Conservation (phyloP, 1,284 basidiomycete genomes). For the Hypsizygus ulmarius region DNA sequence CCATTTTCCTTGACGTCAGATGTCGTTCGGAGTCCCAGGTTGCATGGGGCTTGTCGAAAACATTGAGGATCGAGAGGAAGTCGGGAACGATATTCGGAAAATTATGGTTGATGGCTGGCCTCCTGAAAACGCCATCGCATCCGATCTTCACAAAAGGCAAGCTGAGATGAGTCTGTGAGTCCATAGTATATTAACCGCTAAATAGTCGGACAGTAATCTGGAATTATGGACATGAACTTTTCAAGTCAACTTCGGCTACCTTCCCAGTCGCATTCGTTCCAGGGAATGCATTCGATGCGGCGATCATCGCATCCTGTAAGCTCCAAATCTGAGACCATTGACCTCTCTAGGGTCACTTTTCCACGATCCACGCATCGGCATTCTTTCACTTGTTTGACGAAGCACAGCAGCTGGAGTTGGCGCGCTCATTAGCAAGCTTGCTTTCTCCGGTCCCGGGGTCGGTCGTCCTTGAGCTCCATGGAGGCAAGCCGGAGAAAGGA, state of each 20-base stretch:
- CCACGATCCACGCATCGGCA: slow-evolving; percentile 41
- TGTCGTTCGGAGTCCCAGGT: slow-evolving; percentile 44
- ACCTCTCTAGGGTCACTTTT: slow-evolving; percentile 41
- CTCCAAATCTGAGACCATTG: slow-evolving; percentile 29
- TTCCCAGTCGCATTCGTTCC: slow-evolving; percentile 46
- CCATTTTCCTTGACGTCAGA: slow-evolving; percentile 45
- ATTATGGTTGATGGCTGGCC: slow-evolving; percentile 29
- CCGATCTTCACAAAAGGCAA: slow-evolving; percentile 27
- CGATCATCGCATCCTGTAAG: slow-evolving; percentile 29
- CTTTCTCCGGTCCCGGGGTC: slow-evolving; percentile 30
- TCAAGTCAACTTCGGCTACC: slow-evolving; percentile 33
- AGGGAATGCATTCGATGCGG: slow-evolving; percentile 43
- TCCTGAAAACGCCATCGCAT: slow-evolving; percentile 27
- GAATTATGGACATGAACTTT: slow-evolving; percentile 38
- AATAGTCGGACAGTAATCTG: slow-evolving; percentile 32
- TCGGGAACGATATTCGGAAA: slow-evolving; percentile 28
- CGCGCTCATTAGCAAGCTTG: slow-evolving; percentile 33
- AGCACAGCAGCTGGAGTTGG: slow-evolving; percentile 40
- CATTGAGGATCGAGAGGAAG: slow-evolving; percentile 10
- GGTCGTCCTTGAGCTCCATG: slow-evolving; percentile 31
- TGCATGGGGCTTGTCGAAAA: not conserved
- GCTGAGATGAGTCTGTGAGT: not conserved
- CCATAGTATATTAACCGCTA: not conserved
- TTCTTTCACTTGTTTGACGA: slow-evolving; percentile 53
- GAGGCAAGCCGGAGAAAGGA: slow-evolving; percentile 20